These are phyloP conservation scores for Xerocomus amazonicus DNA, from an alignment of 1,284 basidiomycete genomes.

Conservation along the genomic window DNA sequence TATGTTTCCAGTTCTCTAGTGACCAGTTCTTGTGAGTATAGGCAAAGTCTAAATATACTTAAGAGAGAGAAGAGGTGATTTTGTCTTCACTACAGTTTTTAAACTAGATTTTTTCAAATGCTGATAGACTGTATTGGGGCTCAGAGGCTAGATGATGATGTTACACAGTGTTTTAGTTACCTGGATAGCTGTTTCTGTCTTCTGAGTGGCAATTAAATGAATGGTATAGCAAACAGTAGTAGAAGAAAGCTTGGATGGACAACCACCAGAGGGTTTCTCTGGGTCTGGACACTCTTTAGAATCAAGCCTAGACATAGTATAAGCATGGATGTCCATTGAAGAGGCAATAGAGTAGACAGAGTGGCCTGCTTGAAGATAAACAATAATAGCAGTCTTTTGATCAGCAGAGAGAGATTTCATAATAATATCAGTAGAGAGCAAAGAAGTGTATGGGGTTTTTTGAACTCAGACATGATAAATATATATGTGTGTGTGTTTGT, in stretches of 20 bases:
- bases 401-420: neutral
- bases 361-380: neutral
- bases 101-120: constrained; percentile 1
- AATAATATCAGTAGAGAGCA: neutral
- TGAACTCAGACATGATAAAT: neutral
- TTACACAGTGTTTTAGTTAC: constrained; percentile 1
- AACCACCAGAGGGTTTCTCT: neutral
- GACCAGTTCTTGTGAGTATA: neutral
- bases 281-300: neutral
- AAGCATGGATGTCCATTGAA: neutral
- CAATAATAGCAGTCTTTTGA: neutral
- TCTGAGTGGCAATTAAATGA: neutral
- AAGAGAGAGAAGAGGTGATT: constrained; percentile 3
- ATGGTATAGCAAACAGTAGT: neutral
- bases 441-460: neutral
- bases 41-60: constrained; percentile 6
- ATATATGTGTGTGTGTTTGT: neutral
- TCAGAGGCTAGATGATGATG: constrained; percentile 1
- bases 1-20: no score
- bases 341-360: neutral
- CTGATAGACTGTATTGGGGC: neutral
- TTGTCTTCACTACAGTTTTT: constrained; percentile 9
- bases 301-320: neutral
- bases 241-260: neutral
- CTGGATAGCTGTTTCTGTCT: neutral